Percentiles rank a stretch among this genome's conserved stretches.
Evolutionary conservation across 2,329 filamentous ascomycete genomes (phyloP).

Genomic region (Scedosporium aurantiacum): DNA sequence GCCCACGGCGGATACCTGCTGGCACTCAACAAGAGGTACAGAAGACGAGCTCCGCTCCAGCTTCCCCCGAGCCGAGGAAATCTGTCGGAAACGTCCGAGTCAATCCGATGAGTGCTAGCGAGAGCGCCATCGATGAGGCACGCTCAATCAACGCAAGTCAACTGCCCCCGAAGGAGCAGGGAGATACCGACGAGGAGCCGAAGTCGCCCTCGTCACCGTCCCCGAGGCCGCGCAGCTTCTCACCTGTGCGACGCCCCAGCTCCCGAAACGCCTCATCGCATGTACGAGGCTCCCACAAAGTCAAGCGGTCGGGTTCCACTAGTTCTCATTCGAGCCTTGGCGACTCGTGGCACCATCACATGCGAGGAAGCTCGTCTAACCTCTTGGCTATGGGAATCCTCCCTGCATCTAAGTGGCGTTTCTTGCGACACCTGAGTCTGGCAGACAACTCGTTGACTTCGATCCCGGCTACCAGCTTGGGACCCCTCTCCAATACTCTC

Average conservation of each 20-base stretch:
- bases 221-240: constrained; percentile 56
- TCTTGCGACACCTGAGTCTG: constrained; percentile 81
- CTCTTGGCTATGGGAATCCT: constrained; percentile 60
- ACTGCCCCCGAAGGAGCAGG: constrained; percentile 4
- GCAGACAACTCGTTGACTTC: constrained; percentile 84
- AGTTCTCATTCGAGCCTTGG: constrained; percentile 78
- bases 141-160: constrained; percentile 19
- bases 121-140: constrained; percentile 34
- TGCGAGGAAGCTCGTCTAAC: constrained; percentile 66
- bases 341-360: constrained; percentile 45
- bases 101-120: constrained; percentile 47
- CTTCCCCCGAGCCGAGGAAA: constrained; percentile 42
- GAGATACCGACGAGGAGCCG: constrained; percentile 38
- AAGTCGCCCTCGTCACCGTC: constrained; percentile 2
- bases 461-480: constrained; percentile 63
- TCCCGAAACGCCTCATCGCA: constrained; percentile 63
- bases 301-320: constrained; percentile 78
- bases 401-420: constrained; percentile 85
- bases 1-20: constrained; percentile 51
- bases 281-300: constrained; percentile 57
- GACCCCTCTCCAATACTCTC: constrained; percentile 74
- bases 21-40: constrained; percentile 55
- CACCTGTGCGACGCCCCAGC: constrained; percentile 65
- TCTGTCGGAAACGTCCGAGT: constrained; percentile 40
- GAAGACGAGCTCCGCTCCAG: constrained; percentile 57